Percentiles rank a stretch among this genome's conserved stretches.
Evolutionary conservation across 1,139 yeast genomes (phyloP).

Genomic region (Hyphopichia khmerensis): DNA sequence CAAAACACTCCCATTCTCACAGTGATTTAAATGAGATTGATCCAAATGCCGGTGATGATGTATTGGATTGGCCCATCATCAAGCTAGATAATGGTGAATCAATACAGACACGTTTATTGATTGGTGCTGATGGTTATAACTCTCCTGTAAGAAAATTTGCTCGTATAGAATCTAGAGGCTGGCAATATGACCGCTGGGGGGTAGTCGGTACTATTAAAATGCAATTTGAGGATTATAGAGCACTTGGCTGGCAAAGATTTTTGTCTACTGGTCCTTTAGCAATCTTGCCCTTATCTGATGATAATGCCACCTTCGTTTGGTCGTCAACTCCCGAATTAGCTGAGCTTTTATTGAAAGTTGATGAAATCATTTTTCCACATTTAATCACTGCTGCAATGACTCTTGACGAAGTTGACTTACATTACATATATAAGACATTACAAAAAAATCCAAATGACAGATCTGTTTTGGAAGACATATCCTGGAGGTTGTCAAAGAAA

Average conservation of each 20-base stretch:
- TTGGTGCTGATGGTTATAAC: conserved; percentile 96
- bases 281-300: conserved; percentile 80
- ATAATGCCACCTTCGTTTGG: conserved; percentile 91
- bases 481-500: conserved; percentile 65
- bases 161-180: conserved; percentile 82
- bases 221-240: conserved; percentile 67
- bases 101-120: conserved; percentile 68
- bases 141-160: conserved; percentile 89
- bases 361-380: conserved; percentile 62
- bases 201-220: conserved; percentile 84
- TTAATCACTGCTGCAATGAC: conserved; percentile 86
- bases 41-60: conserved; percentile 21
- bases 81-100: conserved; percentile 63
- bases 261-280: conserved; percentile 93
- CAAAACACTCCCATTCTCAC: conserved; percentile 8
- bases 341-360: conserved; percentile 54
- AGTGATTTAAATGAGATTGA: conserved; percentile 15
- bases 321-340: conserved; percentile 80
- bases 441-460: conserved; percentile 41
- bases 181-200: conserved; percentile 88
- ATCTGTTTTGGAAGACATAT: conserved; percentile 59
- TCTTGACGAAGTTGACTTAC: conserved; percentile 50
- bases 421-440: conserved; percentile 35
- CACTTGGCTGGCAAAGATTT: conserved; percentile 91
- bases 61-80: conserved; percentile 74